Base-by-base conservation (phyloP, 306 rosid species). In the Elaeagnus macrophylla region DNA sequence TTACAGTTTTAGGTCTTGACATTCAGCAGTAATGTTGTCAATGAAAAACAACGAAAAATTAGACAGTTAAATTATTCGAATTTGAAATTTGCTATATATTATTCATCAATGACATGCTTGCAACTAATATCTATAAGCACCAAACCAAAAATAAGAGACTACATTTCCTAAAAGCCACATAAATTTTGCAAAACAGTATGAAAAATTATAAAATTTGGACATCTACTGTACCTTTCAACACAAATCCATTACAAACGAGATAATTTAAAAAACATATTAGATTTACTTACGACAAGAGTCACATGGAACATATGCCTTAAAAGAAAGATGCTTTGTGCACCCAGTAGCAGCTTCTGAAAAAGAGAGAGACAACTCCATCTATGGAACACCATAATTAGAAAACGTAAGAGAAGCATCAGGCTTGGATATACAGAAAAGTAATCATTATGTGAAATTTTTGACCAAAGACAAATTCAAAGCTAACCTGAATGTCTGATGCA, bases 311-410 rank as follows among this genome's bases (percentile, higher is more conserved):
- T 71, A 44, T 18, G 96, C 82, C 65, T 81, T 72, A 71, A 86
- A 76, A 37, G 96, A 86, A 53, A 87, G 61, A 45, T 72, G 53
- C 71, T 72, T 87, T 64, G 77, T 82, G 82, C 99, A 87, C 65
- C 99, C 99, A 63, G 75, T 72, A 9, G 76, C 83, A 54, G 96
- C 95, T 84, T 91, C 96, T 13, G 76, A 52, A 67, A 91, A 91
- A 50, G 89, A 76, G 59, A 91, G 94, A 18, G 76, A 60, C 64
- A 82, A 54, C 62, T 78, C 89, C 58, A 76, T 89, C 99, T 91
- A 60, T 7, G 62, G 46, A 51, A 20, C 40, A 12, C 14, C 20
- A 65, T 44, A 2, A 25, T 25, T 25, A 58, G 66, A 19, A 67
- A 64, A 62, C 66, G n/a, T 37, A 76, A 43, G 25, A 17, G 25